Conservation (phyloP, 169 alveolate species). For the Plasmodium gallinaceum region DNA sequence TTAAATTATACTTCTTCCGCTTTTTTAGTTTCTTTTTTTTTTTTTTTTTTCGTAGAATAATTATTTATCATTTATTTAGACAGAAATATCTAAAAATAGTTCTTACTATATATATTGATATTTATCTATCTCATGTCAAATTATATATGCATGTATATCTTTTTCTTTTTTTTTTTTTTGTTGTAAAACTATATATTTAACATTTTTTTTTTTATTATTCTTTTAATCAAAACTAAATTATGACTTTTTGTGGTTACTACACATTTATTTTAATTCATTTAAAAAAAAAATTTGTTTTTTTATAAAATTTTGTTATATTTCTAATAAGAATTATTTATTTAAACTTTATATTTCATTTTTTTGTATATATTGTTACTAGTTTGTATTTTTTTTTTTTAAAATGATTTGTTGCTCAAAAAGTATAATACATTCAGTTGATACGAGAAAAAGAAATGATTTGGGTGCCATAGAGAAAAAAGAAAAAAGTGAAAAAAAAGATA, state of each 20-base stretch:
- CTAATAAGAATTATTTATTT: no score
- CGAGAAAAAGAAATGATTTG: conserved; percentile 6
- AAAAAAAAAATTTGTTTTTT: no score
- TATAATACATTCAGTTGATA: conserved; percentile 22
- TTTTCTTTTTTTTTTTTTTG: conserved; percentile 5
- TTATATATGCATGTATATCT: conserved; percentile 1
- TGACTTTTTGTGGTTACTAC: no score
- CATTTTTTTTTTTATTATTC: no score
- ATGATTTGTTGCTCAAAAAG: conserved; percentile 71
- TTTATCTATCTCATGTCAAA: neutral
- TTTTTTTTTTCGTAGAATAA: conserved; percentile 5
- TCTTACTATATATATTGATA: neutral
- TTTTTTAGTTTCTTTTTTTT: neutral
- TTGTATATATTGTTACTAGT: no score
- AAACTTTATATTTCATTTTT: no score
- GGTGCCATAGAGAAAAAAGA: neutral
- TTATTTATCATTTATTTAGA: neutral
- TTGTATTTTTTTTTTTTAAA: conserved; percentile 9
- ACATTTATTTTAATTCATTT: no score
- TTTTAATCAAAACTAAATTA: no score
- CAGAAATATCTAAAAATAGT: neutral
- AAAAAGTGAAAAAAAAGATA: neutral
- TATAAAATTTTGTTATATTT: no score
- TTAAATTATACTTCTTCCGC: neutral
- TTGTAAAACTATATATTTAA: neutral